These are phyloP conservation scores for Anisogramma anomala DNA, from an alignment of 2,329 filamentous ascomycete genomes.

Conservation along the genomic window DNA sequence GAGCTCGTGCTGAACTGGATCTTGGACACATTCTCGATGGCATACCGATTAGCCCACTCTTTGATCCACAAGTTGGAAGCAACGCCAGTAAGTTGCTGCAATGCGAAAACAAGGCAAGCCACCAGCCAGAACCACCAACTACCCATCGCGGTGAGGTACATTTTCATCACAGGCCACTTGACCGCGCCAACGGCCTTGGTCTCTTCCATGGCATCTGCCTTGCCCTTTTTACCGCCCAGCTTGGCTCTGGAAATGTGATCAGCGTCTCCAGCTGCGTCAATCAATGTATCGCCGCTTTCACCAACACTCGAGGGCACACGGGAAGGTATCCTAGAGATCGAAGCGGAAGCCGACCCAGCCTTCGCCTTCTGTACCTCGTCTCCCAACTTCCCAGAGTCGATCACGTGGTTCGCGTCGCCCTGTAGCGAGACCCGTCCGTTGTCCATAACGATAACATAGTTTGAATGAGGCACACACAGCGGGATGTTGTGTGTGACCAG, in stretches of 20 bases:
- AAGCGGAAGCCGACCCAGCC: constrained; percentile 59
- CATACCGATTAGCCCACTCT: constrained; percentile 88
- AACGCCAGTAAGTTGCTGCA: constrained; percentile 76
- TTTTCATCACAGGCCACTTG: constrained; percentile 71
- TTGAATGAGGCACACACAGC: constrained; percentile 70
- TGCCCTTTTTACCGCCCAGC: constrained; percentile 35
- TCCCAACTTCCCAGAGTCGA: constrained; percentile 76
- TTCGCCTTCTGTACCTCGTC: constrained; percentile 69
- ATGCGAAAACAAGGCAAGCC: constrained; percentile 60
- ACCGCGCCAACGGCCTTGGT: constrained; percentile 76
- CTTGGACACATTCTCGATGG: constrained; percentile 30
- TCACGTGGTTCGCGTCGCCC: constrained; percentile 66
- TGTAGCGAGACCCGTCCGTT: constrained; percentile 72
- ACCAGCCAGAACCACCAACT: constrained; percentile 89
- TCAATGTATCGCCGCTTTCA: constrained; percentile 43
- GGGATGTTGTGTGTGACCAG: constrained; percentile 90
- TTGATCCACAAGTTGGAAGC: constrained; percentile 91
- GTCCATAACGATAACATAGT: constrained; percentile 73
- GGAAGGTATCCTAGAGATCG: constrained; percentile 63
- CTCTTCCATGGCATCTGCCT: constrained; percentile 53
- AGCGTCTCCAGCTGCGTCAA: constrained; percentile 39
- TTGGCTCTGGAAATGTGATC: constrained; percentile 34
- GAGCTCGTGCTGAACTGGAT: constrained; percentile 26
- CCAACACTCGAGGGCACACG: constrained; percentile 65
- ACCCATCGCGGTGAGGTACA: constrained; percentile 89